Evolutionary conservation across 371 early-diverging fungal genomes (phyloP).

Genomic region (Syncephalis plumigaleata): DNA sequence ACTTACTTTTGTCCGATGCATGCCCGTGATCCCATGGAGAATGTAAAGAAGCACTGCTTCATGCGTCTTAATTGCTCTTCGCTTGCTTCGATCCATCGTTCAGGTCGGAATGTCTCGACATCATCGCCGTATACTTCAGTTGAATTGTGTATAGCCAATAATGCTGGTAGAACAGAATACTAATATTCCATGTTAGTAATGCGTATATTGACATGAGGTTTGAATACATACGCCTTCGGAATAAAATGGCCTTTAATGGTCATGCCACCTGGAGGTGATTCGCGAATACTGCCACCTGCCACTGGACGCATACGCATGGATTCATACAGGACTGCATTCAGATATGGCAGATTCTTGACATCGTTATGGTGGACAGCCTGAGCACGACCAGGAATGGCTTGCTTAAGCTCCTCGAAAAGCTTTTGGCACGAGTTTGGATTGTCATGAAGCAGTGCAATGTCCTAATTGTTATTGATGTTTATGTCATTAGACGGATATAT

Average conservation of each 20-base stretch:
- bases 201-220: too few relatives aligned
- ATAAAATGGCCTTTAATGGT: background rate
- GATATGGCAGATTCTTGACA: background rate
- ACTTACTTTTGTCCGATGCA: too few relatives aligned
- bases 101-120: too few relatives aligned
- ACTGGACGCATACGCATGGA: background rate
- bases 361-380: background rate
- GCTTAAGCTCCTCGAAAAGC: background rate
- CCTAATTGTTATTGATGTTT: too few relatives aligned
- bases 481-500: too few relatives aligned
- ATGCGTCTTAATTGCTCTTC: background rate
- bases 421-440: background rate
- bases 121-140: too few relatives aligned
- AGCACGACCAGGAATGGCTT: background rate
- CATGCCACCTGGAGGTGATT: background rate
- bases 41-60: too few relatives aligned
- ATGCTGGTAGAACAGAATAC: too few relatives aligned
- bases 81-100: too few relatives aligned
- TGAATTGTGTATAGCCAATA: too few relatives aligned
- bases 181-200: too few relatives aligned
- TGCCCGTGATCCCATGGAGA: too few relatives aligned
- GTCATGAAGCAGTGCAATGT: background rate
- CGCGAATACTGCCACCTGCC: background rate
- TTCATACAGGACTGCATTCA: background rate
- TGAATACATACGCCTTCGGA: conserved; percentile 1